Conservation (phyloP, 2,329 filamentous ascomycete species). For the Sclerotinia spermophila region DNA sequence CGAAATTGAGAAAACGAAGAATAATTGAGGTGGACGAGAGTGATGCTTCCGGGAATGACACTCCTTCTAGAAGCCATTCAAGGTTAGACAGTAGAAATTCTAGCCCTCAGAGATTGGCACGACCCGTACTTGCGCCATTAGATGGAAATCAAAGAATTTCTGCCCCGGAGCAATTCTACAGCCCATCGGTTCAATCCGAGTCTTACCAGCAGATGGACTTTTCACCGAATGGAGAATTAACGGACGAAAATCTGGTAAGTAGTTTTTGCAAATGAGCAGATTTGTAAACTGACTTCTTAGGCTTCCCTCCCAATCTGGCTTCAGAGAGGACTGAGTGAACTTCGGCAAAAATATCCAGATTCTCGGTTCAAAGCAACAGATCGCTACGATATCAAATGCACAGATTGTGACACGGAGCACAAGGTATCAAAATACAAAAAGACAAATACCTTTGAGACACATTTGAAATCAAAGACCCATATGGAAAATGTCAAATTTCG, state of each 20-base stretch:
- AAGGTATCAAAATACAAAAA: conserved; percentile 1
- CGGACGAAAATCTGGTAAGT: conserved; percentile 6
- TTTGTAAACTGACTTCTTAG: background rate
- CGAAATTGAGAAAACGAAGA: conserved; percentile 8
- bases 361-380: background rate
- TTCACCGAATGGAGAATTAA: background rate
- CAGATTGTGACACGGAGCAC: background rate
- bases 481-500: background rate
- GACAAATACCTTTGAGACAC: background rate
- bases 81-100: background rate
- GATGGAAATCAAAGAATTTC: conserved; percentile 16
- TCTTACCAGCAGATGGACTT: background rate
- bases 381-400: background rate
- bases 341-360: conserved; percentile 12
- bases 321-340: conserved; percentile 6
- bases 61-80: background rate
- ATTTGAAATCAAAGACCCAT: conserved; percentile 6
- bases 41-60: conserved; percentile 4
- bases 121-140: conserved; percentile 4
- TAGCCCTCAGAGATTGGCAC: conserved; percentile 2
- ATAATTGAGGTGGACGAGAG: conserved; percentile 13
- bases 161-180: background rate
- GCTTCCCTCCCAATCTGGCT: conserved; percentile 9
- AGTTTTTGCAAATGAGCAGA: background rate
- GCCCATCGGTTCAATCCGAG: conserved; percentile 11